phyloP scores from a whole-genome alignment of 1,139 yeast genomes.

The Zygotorulaspora mrakii region DNA sequence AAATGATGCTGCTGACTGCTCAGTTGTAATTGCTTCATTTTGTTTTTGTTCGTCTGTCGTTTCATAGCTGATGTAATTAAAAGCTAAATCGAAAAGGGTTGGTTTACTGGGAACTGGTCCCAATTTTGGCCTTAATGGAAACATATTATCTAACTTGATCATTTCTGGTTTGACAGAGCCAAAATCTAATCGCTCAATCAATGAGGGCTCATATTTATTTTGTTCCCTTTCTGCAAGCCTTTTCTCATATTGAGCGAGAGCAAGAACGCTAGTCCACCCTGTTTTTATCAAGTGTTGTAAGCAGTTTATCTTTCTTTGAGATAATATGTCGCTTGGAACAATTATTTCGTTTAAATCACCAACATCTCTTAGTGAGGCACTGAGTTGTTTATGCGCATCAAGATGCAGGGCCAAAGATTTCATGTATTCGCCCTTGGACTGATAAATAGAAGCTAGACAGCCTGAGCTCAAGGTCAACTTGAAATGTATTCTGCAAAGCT shows the following conservation, averaged over 20 bases:
- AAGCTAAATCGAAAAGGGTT: conserved; percentile 84
- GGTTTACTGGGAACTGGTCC: conserved; percentile 75
- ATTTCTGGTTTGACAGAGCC: conserved; percentile 38
- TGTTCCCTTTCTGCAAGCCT: conserved; percentile 11
- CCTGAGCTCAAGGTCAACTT: conserved; percentile 24
- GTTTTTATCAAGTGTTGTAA: conserved; percentile 21
- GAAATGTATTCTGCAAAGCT: conserved; percentile 29
- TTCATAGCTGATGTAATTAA: conserved; percentile 64
- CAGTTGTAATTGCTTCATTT: conserved; percentile 1
- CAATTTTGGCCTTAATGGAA: conserved; percentile 45
- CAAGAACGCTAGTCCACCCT: conserved; percentile 29
- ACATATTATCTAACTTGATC: conserved; percentile 43
- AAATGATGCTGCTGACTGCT: conserved; percentile 6
- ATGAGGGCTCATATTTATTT: conserved; percentile 23
- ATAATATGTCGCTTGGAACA: conserved; percentile 25
- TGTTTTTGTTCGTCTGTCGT: conserved; percentile 14
- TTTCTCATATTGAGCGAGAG: conserved; percentile 34
- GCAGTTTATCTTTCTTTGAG: conserved; percentile 16
- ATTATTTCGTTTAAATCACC: conserved; percentile 14
- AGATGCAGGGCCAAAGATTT: conserved; percentile 34
- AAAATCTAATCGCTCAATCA: conserved; percentile 51
- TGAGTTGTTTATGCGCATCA: conserved; percentile 25
- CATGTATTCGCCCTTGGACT: conserved; percentile 27
- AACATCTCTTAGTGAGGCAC: conserved; percentile 13
- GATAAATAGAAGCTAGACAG: conserved; percentile 31